Evolutionary conservation across 2,329 filamentous ascomycete species (phyloP).

Genomic region (Aureobasidium sp.): DNA sequence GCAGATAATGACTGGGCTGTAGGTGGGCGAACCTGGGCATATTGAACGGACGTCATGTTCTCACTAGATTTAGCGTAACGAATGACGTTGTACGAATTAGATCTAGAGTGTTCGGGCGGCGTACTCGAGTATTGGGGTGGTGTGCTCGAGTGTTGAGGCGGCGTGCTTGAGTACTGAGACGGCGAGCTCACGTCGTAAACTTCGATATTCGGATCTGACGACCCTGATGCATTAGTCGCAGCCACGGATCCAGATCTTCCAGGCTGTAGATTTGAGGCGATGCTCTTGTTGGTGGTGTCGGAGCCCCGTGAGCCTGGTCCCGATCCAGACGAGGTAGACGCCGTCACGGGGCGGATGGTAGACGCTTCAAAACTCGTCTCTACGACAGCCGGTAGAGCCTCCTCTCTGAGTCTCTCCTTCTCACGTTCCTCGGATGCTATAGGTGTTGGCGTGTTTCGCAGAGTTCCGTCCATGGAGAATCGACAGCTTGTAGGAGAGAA

Average conservation of each 20-base stretch:
- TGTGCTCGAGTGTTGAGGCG: slow-evolving; percentile 5
- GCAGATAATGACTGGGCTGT: slow-evolving; percentile 16
- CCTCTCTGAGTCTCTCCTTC: background rate
- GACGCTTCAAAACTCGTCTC: slow-evolving; percentile 12
- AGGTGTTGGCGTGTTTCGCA: slow-evolving; percentile 10
- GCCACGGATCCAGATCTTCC: background rate
- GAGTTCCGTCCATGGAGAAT: slow-evolving; percentile 15
- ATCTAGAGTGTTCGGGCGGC: slow-evolving; percentile 10
- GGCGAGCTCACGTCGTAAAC: slow-evolving; percentile 11
- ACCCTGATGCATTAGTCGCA: background rate
- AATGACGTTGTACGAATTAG: slow-evolving; percentile 16
- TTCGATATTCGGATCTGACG: background rate
- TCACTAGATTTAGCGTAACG: slow-evolving; percentile 17
- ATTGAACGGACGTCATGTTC: slow-evolving; percentile 15
- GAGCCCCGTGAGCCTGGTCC: background rate
- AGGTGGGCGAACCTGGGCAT: slow-evolving; percentile 16
- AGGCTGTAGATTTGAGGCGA: background rate
- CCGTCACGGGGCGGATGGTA: slow-evolving; percentile 3
- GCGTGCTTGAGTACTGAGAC: slow-evolving; percentile 6
- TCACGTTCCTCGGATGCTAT: background rate
- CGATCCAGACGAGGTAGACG: slow-evolving; percentile 2
- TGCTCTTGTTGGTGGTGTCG: background rate
- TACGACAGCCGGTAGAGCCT: slow-evolving; percentile 14
- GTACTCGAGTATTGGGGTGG: background rate
- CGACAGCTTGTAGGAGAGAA: slow-evolving; percentile 17